Evolutionary conservation across 805 yeast genomes (phyloP).

Genomic region (Candida easanensis): DNA sequence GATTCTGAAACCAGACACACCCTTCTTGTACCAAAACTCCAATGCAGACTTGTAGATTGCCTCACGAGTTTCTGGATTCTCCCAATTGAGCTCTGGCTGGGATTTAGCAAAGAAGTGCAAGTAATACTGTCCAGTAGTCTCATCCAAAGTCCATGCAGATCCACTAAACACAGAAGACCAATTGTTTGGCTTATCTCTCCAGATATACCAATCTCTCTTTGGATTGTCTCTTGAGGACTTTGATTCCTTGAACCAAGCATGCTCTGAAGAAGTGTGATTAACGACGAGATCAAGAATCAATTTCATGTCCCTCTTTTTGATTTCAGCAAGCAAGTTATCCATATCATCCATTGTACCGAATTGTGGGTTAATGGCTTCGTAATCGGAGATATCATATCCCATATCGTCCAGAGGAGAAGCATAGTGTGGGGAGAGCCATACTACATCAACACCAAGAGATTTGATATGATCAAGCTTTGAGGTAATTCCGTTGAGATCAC

Average conservation of each 20-base stretch:
- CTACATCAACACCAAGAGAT: slow-evolving; percentile 45
- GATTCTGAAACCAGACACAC: slow-evolving; percentile 58
- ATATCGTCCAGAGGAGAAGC: slow-evolving; percentile 60
- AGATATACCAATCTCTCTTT: slow-evolving; percentile 60
- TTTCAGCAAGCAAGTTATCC: slow-evolving; percentile 44
- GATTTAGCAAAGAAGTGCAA: slow-evolving; percentile 48
- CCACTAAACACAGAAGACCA: slow-evolving; percentile 54
- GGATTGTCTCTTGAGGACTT: slow-evolving; percentile 49
- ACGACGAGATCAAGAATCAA: slow-evolving; percentile 54
- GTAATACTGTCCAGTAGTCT: slow-evolving; percentile 51
- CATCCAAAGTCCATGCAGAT: slow-evolving; percentile 58
- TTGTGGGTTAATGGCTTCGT: slow-evolving; percentile 47
- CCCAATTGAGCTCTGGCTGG: slow-evolving; percentile 67
- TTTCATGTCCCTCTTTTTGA: slow-evolving; percentile 49
- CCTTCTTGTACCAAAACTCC: slow-evolving; percentile 53
- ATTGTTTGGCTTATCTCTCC: slow-evolving; percentile 58
- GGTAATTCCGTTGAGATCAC: slow-evolving; percentile 54
- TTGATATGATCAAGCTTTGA: slow-evolving; percentile 50
- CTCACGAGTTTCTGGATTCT: slow-evolving; percentile 34
- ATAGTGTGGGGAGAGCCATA: slow-evolving; percentile 59
- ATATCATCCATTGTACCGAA: slow-evolving; percentile 55
- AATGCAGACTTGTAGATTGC: slow-evolving; percentile 45
- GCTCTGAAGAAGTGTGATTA: slow-evolving; percentile 56
- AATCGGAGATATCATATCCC: slow-evolving; percentile 61
- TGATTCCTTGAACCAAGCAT: slow-evolving; percentile 57